These are phyloP conservation scores for Psilocybe azurescens DNA, from an alignment of 768 basidiomycete genomes.

Conservation along the genomic window DNA sequence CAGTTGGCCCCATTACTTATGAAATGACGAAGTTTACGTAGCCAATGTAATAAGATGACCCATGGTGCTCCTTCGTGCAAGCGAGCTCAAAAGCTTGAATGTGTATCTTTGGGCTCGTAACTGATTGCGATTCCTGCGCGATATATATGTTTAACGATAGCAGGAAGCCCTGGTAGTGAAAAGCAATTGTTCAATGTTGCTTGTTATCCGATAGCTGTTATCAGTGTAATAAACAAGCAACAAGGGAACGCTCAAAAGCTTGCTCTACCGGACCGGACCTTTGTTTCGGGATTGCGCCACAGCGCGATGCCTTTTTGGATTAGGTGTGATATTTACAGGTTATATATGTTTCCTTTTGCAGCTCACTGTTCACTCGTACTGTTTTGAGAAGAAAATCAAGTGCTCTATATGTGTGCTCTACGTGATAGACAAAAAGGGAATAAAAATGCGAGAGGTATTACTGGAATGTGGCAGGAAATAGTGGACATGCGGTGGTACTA, in stretches of 20 bases:
- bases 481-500: slow-evolving; percentile 8
- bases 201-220: too few species aligned
- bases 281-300: too few species aligned
- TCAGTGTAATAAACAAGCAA: too few species aligned
- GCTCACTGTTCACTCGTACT: background rate
- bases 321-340: too few species aligned
- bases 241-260: too few species aligned
- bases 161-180: too few species aligned
- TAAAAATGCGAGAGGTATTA: slow-evolving; percentile 11
- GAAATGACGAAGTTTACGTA: slow-evolving; percentile 53
- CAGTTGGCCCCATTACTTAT: slow-evolving; percentile 2
- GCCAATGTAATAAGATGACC: slow-evolving; percentile 89
- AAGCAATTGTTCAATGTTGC: too few species aligned
- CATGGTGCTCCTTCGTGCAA: slow-evolving; percentile 45
- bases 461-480: slow-evolving; percentile 1
- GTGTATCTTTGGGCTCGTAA: background rate
- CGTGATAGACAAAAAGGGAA: slow-evolving; percentile 6
- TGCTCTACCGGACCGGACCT: too few species aligned
- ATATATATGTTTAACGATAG: too few species aligned
- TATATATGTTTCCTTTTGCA: background rate
- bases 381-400: background rate
- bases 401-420: slow-evolving; percentile 12
- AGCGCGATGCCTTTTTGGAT: too few species aligned
- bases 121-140: background rate
- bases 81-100: background rate